Evolutionary conservation across 148 eudicot species (phyloP).

Genomic region (Simmondsia chinensis): DNA sequence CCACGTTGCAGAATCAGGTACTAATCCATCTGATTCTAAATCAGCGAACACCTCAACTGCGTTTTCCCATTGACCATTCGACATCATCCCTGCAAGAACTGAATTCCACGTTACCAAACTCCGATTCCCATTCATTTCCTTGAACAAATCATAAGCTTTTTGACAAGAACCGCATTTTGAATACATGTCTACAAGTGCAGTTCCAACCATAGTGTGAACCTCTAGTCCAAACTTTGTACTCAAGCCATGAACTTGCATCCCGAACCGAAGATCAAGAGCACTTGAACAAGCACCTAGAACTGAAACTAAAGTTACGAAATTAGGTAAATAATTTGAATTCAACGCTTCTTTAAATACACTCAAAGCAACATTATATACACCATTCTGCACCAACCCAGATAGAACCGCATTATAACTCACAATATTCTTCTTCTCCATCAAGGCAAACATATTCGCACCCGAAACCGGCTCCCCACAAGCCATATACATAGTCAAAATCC

Average conservation of each 20-base stretch:
- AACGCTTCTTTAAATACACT: conserved; percentile 51
- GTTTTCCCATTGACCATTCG: conserved; percentile 38
- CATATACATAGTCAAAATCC: conserved; percentile 54
- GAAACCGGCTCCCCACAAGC: conserved; percentile 24
- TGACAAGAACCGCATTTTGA: conserved; percentile 55
- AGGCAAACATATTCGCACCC: conserved; percentile 41
- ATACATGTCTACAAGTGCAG: conserved; percentile 72
- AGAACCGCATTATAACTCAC: conserved; percentile 72
- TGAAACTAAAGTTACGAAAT: conserved; percentile 49
- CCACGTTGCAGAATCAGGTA: conserved; percentile 77
- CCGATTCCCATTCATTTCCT: conserved; percentile 39
- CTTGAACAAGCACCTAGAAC: conserved; percentile 60
- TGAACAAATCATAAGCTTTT: conserved; percentile 40
- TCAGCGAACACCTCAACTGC: conserved; percentile 46
- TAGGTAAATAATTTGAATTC: conserved; percentile 28
- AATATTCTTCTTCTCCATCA: conserved; percentile 33
- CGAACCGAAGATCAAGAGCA: conserved; percentile 32
- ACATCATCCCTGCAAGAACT: conserved; percentile 60
- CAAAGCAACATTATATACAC: conserved; percentile 26
- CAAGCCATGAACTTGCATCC: conserved; percentile 60
- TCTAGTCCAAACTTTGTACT: conserved; percentile 34
- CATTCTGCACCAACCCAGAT: conserved; percentile 59
- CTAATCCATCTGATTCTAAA: conserved; percentile 40
- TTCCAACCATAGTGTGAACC: conserved; percentile 51
- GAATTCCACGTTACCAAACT: conserved; percentile 76